Base-by-base conservation (phyloP, 2,329 filamentous ascomycete genomes). In the Teratosphaeria destructans region DNA sequence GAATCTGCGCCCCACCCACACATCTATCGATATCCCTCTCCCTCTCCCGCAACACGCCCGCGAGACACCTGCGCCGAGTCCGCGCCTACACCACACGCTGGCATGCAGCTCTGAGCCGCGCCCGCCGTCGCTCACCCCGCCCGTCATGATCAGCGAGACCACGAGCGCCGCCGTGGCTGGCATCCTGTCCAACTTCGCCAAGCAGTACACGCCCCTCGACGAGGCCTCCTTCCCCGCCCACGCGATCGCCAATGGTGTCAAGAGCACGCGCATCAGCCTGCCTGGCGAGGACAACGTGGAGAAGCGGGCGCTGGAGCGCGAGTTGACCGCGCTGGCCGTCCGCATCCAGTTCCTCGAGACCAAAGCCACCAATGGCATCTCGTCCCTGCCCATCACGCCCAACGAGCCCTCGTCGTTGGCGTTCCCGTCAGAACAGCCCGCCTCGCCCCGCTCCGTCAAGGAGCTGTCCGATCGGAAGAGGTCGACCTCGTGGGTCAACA, bases 311-410 rank as follows among this genome's bases (percentile, higher is more conserved):
- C 83, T 97, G 62, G 91, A 97, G 76, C 81, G 82, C 61, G 93
- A 97, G 76, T 82, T 99, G 60, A 83, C 87, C 56, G 87, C 89
- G 59, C 82, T 97, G 64, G 83, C 87, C 61, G 78, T 85, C 62
- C 82, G 94, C 66, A 85, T 97, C 66, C 88, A 91, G 64, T 85
- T 86, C 65, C 84, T 97, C 67, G 92, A 97, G 78, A 84, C 85
- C 67, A 87, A 87, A 76, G 87, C 89, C 65, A 80, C 81, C 57
- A 75, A 76, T 59, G 67, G 68, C 7, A 23, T 49, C 6, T 58
- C 66, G 58, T 70, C 70, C 14, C 82, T 92, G 67, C 90, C 90
- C 67, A 87, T 92, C 70, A 94, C 90, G 10, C 90, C 91, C 55
- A 91, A 87, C 73, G 90, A 94, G 77, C 83, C 76, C 2, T 55